phyloP scores from a whole-genome alignment of 768 basidiomycete genomes.

The Suillus fuscotomentosus region DNA sequence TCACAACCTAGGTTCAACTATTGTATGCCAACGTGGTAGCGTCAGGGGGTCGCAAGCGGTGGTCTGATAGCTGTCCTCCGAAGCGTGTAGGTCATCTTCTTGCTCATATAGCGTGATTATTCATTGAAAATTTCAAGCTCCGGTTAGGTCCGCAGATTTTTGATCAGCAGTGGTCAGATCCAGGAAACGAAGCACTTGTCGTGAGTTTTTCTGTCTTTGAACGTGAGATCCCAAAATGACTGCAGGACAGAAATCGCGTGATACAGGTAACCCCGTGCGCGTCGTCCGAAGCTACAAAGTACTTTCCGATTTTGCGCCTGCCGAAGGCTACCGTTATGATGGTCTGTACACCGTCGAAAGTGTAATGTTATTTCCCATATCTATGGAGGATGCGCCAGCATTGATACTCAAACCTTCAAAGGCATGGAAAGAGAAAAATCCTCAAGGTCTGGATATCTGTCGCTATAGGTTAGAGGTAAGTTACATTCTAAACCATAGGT shows the following conservation, averaged over 20 bases:
- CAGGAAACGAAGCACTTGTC: conserved; percentile 15
- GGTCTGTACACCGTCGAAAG: conserved; percentile 25
- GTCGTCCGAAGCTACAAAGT: conserved; percentile 23
- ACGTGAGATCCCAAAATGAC: neutral
- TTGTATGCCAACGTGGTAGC: neutral
- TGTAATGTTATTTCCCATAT: conserved; percentile 11
- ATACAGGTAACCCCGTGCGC: conserved; percentile 20
- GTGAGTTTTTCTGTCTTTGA: conserved; percentile 9
- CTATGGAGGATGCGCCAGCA: neutral
- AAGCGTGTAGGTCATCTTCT: conserved; percentile 21
- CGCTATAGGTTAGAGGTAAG: conserved; percentile 27
- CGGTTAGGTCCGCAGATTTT: conserved; percentile 19
- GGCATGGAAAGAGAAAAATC: conserved; percentile 22
- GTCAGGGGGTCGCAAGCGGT: conserved; percentile 19
- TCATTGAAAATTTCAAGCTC: conserved; percentile 8
- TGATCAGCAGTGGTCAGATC: conserved; percentile 22
- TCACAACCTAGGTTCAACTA: neutral
- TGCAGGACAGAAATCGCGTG: conserved; percentile 18
- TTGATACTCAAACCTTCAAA: conserved; percentile 4
- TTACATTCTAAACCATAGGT: neutral
- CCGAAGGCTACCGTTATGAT: conserved; percentile 27
- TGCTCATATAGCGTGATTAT: neutral
- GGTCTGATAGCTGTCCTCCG: conserved; percentile 7
- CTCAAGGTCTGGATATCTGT: conserved; percentile 16
- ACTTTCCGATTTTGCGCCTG: conserved; percentile 26